Conservation (phyloP, 73 alveolate genomes). For the Durusdinium trenchii region DNA sequence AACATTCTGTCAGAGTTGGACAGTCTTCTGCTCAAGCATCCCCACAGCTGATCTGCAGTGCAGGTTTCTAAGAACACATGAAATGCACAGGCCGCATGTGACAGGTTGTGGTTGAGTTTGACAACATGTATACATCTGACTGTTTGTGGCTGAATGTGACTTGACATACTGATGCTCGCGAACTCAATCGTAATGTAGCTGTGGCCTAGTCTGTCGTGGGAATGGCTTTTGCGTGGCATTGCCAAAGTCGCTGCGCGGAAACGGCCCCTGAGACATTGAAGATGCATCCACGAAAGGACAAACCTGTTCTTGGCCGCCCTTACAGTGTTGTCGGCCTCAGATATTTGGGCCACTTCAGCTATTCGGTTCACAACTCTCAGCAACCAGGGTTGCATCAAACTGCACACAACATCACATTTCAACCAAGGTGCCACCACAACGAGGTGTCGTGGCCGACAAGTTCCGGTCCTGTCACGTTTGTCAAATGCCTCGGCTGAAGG, state of each 20-base stretch:
- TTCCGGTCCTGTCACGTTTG: background rate
- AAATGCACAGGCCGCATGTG: too few species aligned
- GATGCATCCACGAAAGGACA: background rate
- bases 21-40: too few species aligned
- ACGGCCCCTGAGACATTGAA: background rate
- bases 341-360: background rate
- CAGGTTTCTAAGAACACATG: too few species aligned
- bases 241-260: background rate
- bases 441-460: background rate
- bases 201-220: constrained; percentile 27
- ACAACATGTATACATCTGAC: too few species aligned
- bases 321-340: constrained; percentile 40
- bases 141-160: too few species aligned
- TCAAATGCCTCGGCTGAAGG: background rate
- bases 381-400: too few species aligned
- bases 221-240: background rate
- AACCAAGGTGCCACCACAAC: background rate
- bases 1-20: too few species aligned
- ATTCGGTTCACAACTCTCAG: background rate
- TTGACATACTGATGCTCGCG: too few species aligned
- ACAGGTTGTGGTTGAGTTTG: too few species aligned
- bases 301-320: constrained; percentile 35
- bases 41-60: too few species aligned
- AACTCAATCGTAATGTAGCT: too few species aligned
- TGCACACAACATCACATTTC: too few species aligned